Evolutionary conservation across 1,284 basidiomycete species (phyloP).

Genomic region (Melampsora larici-populina): DNA sequence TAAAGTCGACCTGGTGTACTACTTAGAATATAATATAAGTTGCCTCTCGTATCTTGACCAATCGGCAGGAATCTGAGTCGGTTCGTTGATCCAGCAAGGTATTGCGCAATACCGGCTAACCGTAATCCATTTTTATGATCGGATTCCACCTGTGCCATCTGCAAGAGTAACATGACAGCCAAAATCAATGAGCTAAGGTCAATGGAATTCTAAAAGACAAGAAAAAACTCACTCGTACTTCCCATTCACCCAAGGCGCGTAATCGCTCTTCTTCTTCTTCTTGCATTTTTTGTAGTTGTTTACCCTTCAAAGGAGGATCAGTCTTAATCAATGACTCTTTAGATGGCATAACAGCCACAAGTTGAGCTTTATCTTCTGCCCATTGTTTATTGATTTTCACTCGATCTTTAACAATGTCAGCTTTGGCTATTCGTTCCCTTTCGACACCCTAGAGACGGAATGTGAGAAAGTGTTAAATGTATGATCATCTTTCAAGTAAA

Average conservation of each 20-base stretch:
- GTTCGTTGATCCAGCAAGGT: constrained; percentile 25
- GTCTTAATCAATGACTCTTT: constrained; percentile 31
- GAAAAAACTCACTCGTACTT: constrained; percentile 38
- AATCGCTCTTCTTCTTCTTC: constrained; percentile 33
- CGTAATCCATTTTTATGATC: constrained; percentile 31
- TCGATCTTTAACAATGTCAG: constrained; percentile 41
- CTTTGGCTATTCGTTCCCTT: constrained; percentile 39
- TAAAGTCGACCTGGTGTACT: constrained; percentile 33
- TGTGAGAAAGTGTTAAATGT: not conserved
- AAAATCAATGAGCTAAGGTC: not conserved
- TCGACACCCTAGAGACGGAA: constrained; percentile 26
- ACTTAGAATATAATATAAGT: constrained; percentile 37
- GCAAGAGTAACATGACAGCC: not conserved
- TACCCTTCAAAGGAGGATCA: not conserved
- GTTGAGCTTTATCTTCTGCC: constrained; percentile 29
- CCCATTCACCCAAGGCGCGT: constrained; percentile 28
- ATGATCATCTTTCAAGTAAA: not conserved
- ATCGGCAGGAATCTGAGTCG: constrained; percentile 41
- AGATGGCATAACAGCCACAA: constrained; percentile 26
- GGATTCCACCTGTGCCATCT: constrained; percentile 33
- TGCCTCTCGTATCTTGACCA: constrained; percentile 34
- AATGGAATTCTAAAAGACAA: not conserved
- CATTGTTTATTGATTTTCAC: constrained; percentile 40
- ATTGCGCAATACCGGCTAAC: constrained; percentile 21
- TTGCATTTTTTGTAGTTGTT: constrained; percentile 15